phyloP scores from a whole-genome alignment of 2,329 filamentous ascomycete species.

The Coleophoma cylindrospora region DNA sequence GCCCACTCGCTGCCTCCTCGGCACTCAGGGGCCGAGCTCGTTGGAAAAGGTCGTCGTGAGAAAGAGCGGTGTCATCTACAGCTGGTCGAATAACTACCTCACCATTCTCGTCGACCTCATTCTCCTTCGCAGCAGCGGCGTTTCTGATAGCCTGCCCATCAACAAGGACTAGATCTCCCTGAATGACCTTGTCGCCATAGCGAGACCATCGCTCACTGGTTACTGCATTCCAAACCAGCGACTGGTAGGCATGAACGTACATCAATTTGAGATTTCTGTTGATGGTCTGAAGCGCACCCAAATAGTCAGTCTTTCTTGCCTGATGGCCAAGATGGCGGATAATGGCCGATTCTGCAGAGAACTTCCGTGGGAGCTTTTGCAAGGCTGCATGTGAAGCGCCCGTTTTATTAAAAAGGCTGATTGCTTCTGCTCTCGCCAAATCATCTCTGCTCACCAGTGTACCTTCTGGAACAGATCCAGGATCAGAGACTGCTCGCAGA shows the following conservation, averaged over 20 bases:
- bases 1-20: slow-evolving; percentile 72
- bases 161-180: slow-evolving; percentile 64
- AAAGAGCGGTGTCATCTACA: slow-evolving; percentile 48
- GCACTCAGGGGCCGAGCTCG: slow-evolving; percentile 70
- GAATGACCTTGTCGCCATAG: slow-evolving; percentile 68
- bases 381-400: slow-evolving; percentile 56
- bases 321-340: slow-evolving; percentile 63
- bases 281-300: slow-evolving; percentile 76
- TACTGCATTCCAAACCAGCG: slow-evolving; percentile 85
- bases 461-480: slow-evolving; percentile 29
- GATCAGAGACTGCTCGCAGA: slow-evolving; percentile 47
- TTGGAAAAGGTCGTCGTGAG: slow-evolving; percentile 51
- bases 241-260: slow-evolving; percentile 97
- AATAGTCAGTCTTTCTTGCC: slow-evolving; percentile 56
- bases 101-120: slow-evolving; percentile 31
- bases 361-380: slow-evolving; percentile 70
- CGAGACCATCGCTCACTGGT: slow-evolving; percentile 75
- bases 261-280: slow-evolving; percentile 80
- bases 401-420: slow-evolving; percentile 65
- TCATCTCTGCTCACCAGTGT: slow-evolving; percentile 68
- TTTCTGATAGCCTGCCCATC: slow-evolving; percentile 13
- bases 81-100: slow-evolving; percentile 46
- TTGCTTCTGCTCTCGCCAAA: slow-evolving; percentile 69
- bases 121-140: slow-evolving; percentile 2
- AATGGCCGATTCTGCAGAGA: slow-evolving; percentile 72